Evolutionary conservation across 768 basidiomycete species (phyloP).

Genomic region (Phylloporus scabripes): DNA sequence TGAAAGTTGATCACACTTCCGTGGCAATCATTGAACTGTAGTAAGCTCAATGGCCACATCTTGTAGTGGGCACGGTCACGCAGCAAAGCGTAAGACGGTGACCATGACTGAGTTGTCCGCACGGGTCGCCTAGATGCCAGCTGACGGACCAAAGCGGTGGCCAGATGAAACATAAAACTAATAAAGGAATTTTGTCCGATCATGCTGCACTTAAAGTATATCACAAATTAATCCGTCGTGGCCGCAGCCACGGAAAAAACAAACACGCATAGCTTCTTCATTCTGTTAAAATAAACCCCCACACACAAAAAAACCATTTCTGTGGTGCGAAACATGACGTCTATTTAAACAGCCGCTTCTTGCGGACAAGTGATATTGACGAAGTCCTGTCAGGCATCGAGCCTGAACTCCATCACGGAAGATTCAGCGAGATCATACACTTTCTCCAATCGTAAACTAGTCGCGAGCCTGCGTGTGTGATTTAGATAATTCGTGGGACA

Average conservation of each 20-base stretch:
- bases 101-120: no score
- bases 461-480: slow-evolving; percentile 6
- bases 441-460: slow-evolving; percentile 21
- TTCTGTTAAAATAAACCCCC: no score
- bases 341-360: not conserved
- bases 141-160: not conserved
- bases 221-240: not conserved
- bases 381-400: slow-evolving; percentile 9
- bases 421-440: slow-evolving; percentile 27
- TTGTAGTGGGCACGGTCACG: no score
- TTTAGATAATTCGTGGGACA: not conserved
- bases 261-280: not conserved
- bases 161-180: no score
- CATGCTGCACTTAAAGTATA: not conserved
- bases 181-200: not conserved
- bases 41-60: no score
- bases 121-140: not conserved
- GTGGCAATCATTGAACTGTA: no score
- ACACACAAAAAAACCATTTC: no score
- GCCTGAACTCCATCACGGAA: slow-evolving; percentile 22
- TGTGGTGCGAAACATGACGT: not conserved
- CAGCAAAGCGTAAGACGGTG: no score
- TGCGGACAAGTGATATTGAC: not conserved
- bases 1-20: no score
- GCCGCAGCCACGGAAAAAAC: not conserved